Evolutionary conservation across 192 early-diverging fungal species (phyloP), one percentile per base, ranked within the genome.

Genomic region (Glomus cerebriforme): DNA sequence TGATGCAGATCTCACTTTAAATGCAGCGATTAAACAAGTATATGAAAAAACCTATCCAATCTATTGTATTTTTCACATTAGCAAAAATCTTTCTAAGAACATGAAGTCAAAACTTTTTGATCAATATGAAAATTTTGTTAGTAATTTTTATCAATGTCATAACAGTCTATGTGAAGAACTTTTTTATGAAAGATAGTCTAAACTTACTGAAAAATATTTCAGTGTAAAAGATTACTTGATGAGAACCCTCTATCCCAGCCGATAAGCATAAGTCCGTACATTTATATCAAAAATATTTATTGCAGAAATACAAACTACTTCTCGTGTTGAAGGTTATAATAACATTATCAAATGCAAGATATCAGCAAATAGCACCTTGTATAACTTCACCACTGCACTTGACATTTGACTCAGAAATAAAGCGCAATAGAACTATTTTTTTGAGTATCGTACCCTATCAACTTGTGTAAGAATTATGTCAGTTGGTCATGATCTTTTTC

Each of bases 291-390:
- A 71, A 43, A 22, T 47, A n/a, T 71, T 71, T 43, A 71, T n/a
- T 0, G 35, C 39, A 22, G 43, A 8, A 71, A 71, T 71, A 24
- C 39, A 71, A 71, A 49, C 35, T 49, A 71, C 1, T n/a, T 71
- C 7, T 43, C 12, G 22, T 49, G 26, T 71, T 71, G 22, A 71
- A n/a, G 22, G 22, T 17, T 45, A 37, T 49, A 71, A 49, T 37
- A 45, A 71, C 26, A 71, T 71, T 71, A 71, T 71, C n/a, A 71
- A 71, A 45, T n/a, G 35, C 8, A 2, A n/a, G n/a, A 7, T 71
- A 9, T 5, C 0, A n/a, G 26, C 35, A 3, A 69, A 69, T 27
- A 26, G 24, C 24, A 49, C 2, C 39, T 71, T 49, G 13, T 71
- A 3, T 24, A 10, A 39, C 37, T 69, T 69, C 0, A 0, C 26